Evolutionary conservation across 129 eudicot genomes (phyloP), one percentile per base, ranked within the genome.

Genomic region (Centaurea solstitialis): DNA sequence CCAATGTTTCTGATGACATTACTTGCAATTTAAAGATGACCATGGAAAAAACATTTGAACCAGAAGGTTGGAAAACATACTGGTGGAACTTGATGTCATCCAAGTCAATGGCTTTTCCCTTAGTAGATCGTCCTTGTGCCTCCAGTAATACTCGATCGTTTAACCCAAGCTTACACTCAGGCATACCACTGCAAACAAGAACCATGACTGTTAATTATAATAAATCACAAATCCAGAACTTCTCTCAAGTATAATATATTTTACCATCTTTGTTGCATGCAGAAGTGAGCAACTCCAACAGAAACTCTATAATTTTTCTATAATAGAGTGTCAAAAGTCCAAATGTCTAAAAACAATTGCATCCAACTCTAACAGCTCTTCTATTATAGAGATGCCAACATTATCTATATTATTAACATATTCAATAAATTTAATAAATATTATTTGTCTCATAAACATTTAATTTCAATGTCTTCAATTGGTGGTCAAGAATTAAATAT

Each of bases 21-120:
- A 53, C 78, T 61, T 20, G 21, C n/a, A 40, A 75, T 23, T 43
- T 26, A 8, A 41, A 41, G 3, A 41, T 50, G 39, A 3, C 30
- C 28, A 71, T 20, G 26, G 38, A 30, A 45, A 59, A 7, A 11
- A 45, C 12, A 73, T 20, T 5, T 66, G 26, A 21, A 23, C 73
- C 20, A 33, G 64, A 81, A 68, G 35, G 70, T 72, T 40, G 74
- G 61, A 67, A 21, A 71, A 81, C 93, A 45, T 89, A 95, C 99
- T 92, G 99, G 80, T 95, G 99, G 79, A 95, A 92, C 76, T 95
- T 92, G 72, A 92, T 95, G 84, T 95, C 97, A 76, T 95, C 99
- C 76, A 95, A 84, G 77, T 95, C 99, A 70, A 95, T 95, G 73
- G 99, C 92, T 77, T 95, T 95, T 70, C 99, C 99, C 77, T 95